phyloP scores from a whole-genome alignment of 2,329 filamentous ascomycete genomes.

The Botrytis squamosa region DNA sequence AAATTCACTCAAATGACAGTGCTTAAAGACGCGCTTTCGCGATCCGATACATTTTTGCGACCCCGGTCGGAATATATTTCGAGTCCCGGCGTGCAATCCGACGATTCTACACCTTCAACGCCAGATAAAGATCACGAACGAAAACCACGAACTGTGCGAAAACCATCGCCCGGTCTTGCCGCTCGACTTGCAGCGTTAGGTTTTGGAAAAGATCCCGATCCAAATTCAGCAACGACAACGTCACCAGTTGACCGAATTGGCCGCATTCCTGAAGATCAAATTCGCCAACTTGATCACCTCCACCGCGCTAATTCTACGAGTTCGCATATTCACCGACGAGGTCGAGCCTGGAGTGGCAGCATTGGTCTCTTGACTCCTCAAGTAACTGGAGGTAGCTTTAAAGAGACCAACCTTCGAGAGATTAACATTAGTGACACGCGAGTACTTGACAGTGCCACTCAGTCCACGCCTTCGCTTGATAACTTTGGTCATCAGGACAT shows the following conservation, averaged over 20 bases:
- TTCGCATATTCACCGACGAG: slow-evolving; percentile 60
- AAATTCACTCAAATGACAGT: slow-evolving; percentile 27
- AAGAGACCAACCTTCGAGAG: slow-evolving; percentile 28
- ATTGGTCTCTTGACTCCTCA: slow-evolving; percentile 42
- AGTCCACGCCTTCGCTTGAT: slow-evolving; percentile 30
- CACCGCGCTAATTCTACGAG: slow-evolving; percentile 55
- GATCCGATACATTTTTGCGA: slow-evolving; percentile 28
- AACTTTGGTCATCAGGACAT: slow-evolving; percentile 34
- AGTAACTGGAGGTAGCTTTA: slow-evolving; percentile 33
- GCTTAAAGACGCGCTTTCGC: slow-evolving; percentile 27
- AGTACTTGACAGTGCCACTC: slow-evolving; percentile 32
- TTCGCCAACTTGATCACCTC: slow-evolving; percentile 66
- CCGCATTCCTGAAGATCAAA: slow-evolving; percentile 67
- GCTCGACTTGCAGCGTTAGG: slow-evolving; percentile 64
- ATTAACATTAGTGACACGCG: slow-evolving; percentile 30
- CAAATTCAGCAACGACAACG: slow-evolving; percentile 24
- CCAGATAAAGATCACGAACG: slow-evolving; percentile 28
- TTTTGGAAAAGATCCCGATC: slow-evolving; percentile 46
- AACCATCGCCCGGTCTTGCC: slow-evolving; percentile 63
- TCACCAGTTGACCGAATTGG: slow-evolving; percentile 54
- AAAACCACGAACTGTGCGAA: slow-evolving; percentile 44
- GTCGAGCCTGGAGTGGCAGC: slow-evolving; percentile 70
- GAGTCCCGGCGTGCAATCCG: slow-evolving; percentile 17
- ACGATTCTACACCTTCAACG: slow-evolving; percentile 25
- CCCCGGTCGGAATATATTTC: slow-evolving; percentile 25